A percentile compares a stretch with the other conserved stretches of the same genome.
Evolutionary conservation across 2,329 filamentous ascomycete genomes (phyloP).

Genomic region (Scedosporium boydii): DNA sequence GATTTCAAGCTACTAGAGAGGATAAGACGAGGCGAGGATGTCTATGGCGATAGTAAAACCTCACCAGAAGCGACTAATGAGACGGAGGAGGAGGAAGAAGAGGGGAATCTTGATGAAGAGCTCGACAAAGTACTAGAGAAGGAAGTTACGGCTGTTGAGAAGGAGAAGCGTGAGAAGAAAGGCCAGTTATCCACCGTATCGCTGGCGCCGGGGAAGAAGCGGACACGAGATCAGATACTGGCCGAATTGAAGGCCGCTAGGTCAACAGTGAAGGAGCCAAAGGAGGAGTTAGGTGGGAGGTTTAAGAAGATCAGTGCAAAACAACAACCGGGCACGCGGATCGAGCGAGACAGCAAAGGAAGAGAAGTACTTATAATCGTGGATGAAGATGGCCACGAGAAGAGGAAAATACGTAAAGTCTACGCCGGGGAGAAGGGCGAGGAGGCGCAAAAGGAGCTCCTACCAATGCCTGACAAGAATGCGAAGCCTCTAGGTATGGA

Average conservation of each 20-base stretch:
- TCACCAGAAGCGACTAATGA: constrained; percentile 7
- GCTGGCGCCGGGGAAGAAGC: constrained; percentile 46
- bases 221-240: constrained; percentile 56
- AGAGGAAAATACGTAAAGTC: constrained; percentile 51
- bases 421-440: constrained; percentile 26
- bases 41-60: constrained; percentile 30
- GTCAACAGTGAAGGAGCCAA: constrained; percentile 40
- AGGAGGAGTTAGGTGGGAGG: constrained; percentile 43
- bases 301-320: constrained; percentile 57
- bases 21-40: constrained; percentile 59
- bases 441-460: constrained; percentile 26
- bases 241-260: constrained; percentile 57
- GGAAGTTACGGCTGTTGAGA: constrained; percentile 43
- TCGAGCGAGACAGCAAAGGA: constrained; percentile 52
- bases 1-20: constrained; percentile 73
- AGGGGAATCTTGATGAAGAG: constrained; percentile 50
- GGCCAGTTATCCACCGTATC: constrained; percentile 48
- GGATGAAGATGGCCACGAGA: constrained; percentile 57
- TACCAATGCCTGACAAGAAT: constrained; percentile 45
- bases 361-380: constrained; percentile 56
- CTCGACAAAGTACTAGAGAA: constrained; percentile 48
- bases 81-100: constrained; percentile 19
- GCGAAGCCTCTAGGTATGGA: constrained; percentile 55
- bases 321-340: constrained; percentile 43
- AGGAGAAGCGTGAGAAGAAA: constrained; percentile 41